phyloP scores from a whole-genome alignment of 2,329 filamentous ascomycete genomes.

The Blastomyces emzantsi region DNA sequence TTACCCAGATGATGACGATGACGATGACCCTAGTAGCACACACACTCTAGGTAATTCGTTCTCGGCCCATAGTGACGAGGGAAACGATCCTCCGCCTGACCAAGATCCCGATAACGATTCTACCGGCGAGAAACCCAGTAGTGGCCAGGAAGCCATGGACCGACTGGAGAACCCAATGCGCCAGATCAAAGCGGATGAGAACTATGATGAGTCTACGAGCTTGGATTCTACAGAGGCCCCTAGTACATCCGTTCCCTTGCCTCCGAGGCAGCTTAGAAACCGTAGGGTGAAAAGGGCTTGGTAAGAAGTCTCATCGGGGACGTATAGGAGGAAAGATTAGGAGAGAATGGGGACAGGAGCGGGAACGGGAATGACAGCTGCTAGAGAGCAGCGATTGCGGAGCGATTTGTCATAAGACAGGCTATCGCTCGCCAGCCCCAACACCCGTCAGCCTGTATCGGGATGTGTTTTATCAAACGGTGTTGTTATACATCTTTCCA shows the following conservation, averaged over 20 bases:
- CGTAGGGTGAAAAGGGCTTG: no score
- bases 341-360: neutral
- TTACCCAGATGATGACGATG: no score
- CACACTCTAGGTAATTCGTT: neutral
- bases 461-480: no score
- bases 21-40: neutral
- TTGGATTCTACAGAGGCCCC: neutral
- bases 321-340: neutral
- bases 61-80: neutral
- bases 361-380: neutral
- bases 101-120: neutral
- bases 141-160: neutral
- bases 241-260: neutral
- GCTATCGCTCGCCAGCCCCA: neutral
- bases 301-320: neutral
- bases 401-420: neutral
- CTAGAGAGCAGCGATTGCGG: neutral
- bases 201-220: slow-evolving; percentile 4
- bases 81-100: no score
- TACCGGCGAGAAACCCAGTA: neutral
- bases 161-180: neutral
- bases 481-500: no score
- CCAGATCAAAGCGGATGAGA: neutral
- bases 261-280: no score
- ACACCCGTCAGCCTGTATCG: neutral